These are phyloP conservation scores for Podila epigama DNA, from an alignment of 192 early-diverging fungal species.

Conservation along the genomic window DNA sequence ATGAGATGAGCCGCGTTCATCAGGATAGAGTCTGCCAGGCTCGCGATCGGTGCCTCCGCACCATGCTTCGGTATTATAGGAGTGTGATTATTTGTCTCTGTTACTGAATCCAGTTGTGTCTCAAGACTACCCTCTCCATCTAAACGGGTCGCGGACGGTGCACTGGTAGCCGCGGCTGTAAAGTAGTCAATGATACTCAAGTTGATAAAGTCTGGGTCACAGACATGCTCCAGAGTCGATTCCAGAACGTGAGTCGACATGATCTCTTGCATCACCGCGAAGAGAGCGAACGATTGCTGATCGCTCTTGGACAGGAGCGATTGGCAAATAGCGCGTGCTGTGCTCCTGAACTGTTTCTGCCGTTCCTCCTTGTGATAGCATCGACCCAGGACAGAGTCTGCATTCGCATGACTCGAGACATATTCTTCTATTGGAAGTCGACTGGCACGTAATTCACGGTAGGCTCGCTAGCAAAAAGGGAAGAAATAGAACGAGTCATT, in stretches of 20 bases:
- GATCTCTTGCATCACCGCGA: slow-evolving; percentile 58
- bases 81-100: no score
- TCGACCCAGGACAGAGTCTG: slow-evolving; percentile 56
- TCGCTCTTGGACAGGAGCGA: slow-evolving; percentile 53
- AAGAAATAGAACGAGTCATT: background rate
- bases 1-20: slow-evolving; percentile 39
- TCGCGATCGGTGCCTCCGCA: slow-evolving; percentile 25
- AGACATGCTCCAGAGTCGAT: slow-evolving; percentile 48
- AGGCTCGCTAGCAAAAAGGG: slow-evolving; percentile 22
- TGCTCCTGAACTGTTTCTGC: slow-evolving; percentile 51
- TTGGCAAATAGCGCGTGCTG: slow-evolving; percentile 41
- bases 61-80: background rate
- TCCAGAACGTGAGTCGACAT: slow-evolving; percentile 57
- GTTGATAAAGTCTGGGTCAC: slow-evolving; percentile 64
- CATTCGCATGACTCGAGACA: slow-evolving; percentile 39
- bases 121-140: no score
- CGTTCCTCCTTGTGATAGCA: slow-evolving; percentile 48
- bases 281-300: slow-evolving; percentile 43
- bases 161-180: slow-evolving; percentile 6
- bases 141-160: no score
- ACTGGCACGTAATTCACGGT: slow-evolving; percentile 50
- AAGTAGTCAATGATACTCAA: slow-evolving; percentile 57
- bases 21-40: slow-evolving; percentile 36
- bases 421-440: slow-evolving; percentile 48
- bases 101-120: no score